Conservation (phyloP, 140 eudicot genomes). For the Erigeron philadelphicus region DNA sequence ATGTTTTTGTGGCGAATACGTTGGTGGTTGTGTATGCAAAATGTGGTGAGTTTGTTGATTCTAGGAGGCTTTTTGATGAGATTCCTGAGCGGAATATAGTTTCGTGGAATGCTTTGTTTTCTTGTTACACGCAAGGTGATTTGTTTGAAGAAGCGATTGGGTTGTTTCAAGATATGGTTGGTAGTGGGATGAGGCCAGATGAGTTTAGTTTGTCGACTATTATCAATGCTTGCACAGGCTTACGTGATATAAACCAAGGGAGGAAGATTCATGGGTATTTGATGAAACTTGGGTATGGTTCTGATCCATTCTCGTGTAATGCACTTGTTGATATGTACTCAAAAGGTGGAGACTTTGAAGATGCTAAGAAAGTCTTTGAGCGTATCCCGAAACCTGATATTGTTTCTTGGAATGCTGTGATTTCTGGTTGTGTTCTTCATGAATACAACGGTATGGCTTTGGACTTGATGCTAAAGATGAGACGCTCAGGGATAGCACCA, state of each 20-base stretch:
- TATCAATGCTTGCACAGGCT: slow-evolving; percentile 75
- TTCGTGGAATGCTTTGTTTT: slow-evolving; percentile 82
- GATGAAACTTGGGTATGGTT: slow-evolving; percentile 59
- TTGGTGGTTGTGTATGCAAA: slow-evolving; percentile 76
- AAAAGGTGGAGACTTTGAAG: slow-evolving; percentile 55
- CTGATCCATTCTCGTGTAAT: slow-evolving; percentile 66
- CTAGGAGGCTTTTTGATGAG: slow-evolving; percentile 65
- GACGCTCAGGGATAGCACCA: slow-evolving; percentile 46
- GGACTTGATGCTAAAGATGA: slow-evolving; percentile 51
- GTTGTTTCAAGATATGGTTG: slow-evolving; percentile 73
- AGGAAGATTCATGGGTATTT: slow-evolving; percentile 67
- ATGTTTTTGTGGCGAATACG: slow-evolving; percentile 74
- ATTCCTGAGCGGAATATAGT: slow-evolving; percentile 66
- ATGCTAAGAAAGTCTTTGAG: slow-evolving; percentile 52
- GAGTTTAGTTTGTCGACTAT: slow-evolving; percentile 78
- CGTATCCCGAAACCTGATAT: slow-evolving; percentile 51
- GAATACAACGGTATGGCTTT: slow-evolving; percentile 48
- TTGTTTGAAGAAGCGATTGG: slow-evolving; percentile 42
- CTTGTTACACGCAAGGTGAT: slow-evolving; percentile 56
- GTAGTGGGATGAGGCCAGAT: slow-evolving; percentile 53
- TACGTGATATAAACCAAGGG: slow-evolving; percentile 48
- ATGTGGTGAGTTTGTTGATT: slow-evolving; percentile 53
- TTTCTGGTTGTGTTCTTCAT: slow-evolving; percentile 76
- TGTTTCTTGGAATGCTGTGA: slow-evolving; percentile 89
- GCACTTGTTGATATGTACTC: slow-evolving; percentile 95